These are phyloP conservation scores for Naegleria lovaniensis DNA, from an alignment of 208 protist species.

Conservation along the genomic window DNA sequence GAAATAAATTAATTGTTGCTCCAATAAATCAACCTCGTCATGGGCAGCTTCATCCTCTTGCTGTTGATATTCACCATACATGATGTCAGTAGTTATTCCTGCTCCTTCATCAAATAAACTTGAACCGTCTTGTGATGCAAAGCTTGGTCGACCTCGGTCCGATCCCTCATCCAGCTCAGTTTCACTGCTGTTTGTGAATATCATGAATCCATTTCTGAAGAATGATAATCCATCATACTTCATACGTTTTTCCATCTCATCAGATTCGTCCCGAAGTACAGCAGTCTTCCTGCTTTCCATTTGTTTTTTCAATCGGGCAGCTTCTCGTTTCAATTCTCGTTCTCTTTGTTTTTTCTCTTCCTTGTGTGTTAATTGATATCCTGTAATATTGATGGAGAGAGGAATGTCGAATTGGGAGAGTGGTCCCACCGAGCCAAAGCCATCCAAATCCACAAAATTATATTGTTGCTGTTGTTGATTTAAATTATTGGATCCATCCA, in stretches of 20 bases:
- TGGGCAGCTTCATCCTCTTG: not conserved
- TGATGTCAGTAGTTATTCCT: not conserved
- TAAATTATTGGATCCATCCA: not conserved
- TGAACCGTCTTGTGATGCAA: not conserved
- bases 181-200: not conserved
- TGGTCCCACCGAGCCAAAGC: not conserved
- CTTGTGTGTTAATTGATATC: not conserved
- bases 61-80: not conserved
- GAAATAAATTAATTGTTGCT: slow-evolving; percentile 1
- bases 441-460: not conserved
- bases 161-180: not conserved
- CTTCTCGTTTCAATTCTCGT: not conserved
- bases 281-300: not conserved
- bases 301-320: not conserved
- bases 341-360: not conserved
- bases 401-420: not conserved
- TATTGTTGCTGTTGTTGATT: not conserved
- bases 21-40: not conserved
- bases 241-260: not conserved
- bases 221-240: not conserved
- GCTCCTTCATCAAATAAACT: not conserved
- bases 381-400: not conserved
- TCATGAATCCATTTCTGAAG: not conserved
- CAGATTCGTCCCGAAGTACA: not conserved
- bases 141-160: not conserved